Evolutionary conservation across 2,329 filamentous ascomycete genomes (phyloP), one percentile per base, ranked within the genome.

Genomic region (Coniella lustricola): DNA sequence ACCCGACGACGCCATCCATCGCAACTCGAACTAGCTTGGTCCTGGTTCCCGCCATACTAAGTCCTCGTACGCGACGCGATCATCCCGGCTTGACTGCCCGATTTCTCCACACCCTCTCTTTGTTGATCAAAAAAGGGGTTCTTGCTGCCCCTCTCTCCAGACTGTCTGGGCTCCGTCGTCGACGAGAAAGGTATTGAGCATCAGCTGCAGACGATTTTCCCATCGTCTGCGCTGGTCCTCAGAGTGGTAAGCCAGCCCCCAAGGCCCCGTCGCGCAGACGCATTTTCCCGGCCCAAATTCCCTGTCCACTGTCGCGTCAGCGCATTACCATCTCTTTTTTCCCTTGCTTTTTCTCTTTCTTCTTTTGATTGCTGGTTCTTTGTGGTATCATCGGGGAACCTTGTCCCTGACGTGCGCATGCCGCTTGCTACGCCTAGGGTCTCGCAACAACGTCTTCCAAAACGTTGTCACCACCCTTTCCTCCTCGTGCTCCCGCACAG

Each of bases 181-280:
- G 50, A 52, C 50, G 50, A 47, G 50, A 48, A 18, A 50, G 38
- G 36, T 47, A 45, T 55, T 53, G 75, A 79, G 75, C 71, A 65
- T 73, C 74, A 76, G 77, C 68, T 70, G 75, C 76, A 77, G 78
- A 73, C 77, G 77, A 78, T 65, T 62, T 59, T 54, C 62, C 56
- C 59, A 62, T 78, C 76, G 78, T 81, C 77, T 81, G 77, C 73
- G 67, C 76, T 81, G 77, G 74, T 80, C 25, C 77, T 77, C 74
- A 60, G 62, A 52, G 63, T 68, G 72, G 74, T 77, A 63, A 74
- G 72, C 57, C 51, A 50, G 46, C 42, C 46, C 51, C 44, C 40
- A 44, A 21, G 41, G 38, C 17, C 33, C 33, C 29, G 33, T 36
- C 48, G 44, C 34, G 9, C 25, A 25, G 22, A 21, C 44, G 41